Evolutionary conservation across 2,329 filamentous ascomycete species (phyloP).

Genomic region (Juglanconis sp.): DNA sequence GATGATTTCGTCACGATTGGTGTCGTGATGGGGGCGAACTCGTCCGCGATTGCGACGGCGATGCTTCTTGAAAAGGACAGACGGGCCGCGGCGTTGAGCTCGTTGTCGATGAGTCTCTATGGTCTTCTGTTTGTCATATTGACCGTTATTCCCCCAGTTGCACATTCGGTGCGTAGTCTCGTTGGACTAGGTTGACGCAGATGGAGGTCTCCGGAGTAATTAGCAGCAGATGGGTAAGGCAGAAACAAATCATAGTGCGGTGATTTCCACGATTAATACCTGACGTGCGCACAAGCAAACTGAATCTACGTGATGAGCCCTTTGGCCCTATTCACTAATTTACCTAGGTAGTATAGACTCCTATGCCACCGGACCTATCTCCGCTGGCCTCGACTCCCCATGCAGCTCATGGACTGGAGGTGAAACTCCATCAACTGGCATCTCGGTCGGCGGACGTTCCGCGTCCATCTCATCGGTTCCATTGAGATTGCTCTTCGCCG

Average conservation of each 20-base stretch:
- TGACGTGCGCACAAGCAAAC: too few relatives aligned
- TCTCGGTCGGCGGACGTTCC: too few relatives aligned
- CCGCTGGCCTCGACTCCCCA: too few relatives aligned
- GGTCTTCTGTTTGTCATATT: background rate
- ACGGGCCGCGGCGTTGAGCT: background rate
- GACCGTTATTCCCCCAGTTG: background rate
- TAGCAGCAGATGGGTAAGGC: background rate
- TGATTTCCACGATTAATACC: too few relatives aligned
- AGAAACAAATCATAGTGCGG: background rate
- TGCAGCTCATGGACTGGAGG: too few relatives aligned
- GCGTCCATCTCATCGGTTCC: too few relatives aligned
- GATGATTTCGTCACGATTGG: background rate
- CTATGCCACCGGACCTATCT: too few relatives aligned
- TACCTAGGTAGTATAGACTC: too few relatives aligned
- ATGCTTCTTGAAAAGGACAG: background rate
- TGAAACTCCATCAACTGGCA: too few relatives aligned
- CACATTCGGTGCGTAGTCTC: background rate
- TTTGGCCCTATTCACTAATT: too few relatives aligned
- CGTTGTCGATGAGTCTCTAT: background rate
- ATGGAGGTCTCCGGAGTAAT: background rate
- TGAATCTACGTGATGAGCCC: too few relatives aligned
- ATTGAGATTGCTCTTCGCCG: too few relatives aligned
- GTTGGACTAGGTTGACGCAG: background rate
- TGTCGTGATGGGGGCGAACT: background rate
- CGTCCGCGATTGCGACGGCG: conserved; percentile 1